These are phyloP conservation scores for Pythium phragmiticola DNA, from an alignment of 352 stramenopile species.

Conservation along the genomic window DNA sequence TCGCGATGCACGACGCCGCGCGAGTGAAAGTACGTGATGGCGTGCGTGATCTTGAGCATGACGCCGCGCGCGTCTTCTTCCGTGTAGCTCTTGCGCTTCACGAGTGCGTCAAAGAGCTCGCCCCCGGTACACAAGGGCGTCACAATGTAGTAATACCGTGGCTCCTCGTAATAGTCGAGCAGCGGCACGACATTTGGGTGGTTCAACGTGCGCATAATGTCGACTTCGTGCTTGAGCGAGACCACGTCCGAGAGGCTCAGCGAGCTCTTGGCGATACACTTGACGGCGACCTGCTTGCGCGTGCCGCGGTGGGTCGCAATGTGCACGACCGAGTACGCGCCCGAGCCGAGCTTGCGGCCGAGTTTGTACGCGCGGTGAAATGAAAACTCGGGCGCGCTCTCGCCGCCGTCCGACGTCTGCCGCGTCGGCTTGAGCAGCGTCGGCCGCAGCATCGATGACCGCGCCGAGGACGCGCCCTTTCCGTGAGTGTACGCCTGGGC, in stretches of 20 bases:
- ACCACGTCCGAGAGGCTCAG: slow-evolving; percentile 49
- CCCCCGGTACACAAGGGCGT: slow-evolving; percentile 94
- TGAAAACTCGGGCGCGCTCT: slow-evolving; percentile 37
- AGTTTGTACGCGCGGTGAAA: slow-evolving; percentile 83
- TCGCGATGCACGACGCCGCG: slow-evolving; percentile 95
- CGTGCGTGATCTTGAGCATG: slow-evolving; percentile 88
- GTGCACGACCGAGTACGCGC: slow-evolving; percentile 88
- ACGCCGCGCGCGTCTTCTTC: slow-evolving; percentile 94
- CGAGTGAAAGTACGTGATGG: slow-evolving; percentile 92
- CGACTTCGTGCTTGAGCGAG: slow-evolving; percentile 66
- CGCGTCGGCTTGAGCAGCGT: slow-evolving; percentile 28
- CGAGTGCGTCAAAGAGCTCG: slow-evolving; percentile 94
- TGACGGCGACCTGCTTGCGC: slow-evolving; percentile 77
- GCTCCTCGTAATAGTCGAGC: slow-evolving; percentile 74
- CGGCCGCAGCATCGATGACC: slow-evolving; percentile 27
- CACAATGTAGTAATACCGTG: slow-evolving; percentile 79
- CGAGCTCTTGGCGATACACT: slow-evolving; percentile 68
- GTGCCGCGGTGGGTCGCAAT: slow-evolving; percentile 73
- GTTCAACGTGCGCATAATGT: slow-evolving; percentile 67
- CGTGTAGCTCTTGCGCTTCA: slow-evolving; percentile 93
- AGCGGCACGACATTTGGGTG: slow-evolving; percentile 76
- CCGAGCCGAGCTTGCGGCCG: slow-evolving; percentile 80
- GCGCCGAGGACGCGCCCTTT: slow-evolving; percentile 25
- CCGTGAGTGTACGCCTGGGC: neutral
- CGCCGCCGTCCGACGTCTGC: slow-evolving; percentile 48